Conservation (phyloP, 345 rosid genomes). For the Schrenkiella parvula region DNA sequence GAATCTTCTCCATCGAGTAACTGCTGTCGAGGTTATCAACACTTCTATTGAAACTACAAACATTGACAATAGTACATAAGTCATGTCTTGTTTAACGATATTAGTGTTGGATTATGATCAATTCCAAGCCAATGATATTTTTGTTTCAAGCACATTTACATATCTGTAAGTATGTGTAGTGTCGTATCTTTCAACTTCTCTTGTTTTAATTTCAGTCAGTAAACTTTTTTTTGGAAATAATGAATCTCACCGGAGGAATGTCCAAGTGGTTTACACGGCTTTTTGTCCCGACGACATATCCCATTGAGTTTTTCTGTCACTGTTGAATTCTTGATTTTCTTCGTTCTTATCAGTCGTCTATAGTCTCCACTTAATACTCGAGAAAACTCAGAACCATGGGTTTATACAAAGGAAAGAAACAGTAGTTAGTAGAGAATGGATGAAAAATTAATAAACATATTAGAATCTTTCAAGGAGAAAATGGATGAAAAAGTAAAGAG, state of each 20-base stretch:
- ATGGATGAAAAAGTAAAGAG: neutral
- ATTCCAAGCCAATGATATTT: neutral
- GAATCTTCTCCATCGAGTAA: constrained; percentile 59
- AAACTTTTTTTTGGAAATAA: constrained; percentile 7
- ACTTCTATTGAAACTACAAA: constrained; percentile 48
- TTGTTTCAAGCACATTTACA: constrained; percentile 1
- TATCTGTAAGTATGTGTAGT: neutral
- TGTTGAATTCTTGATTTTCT: constrained; percentile 5
- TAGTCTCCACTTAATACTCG: constrained; percentile 12
- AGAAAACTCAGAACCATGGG: constrained; percentile 23
- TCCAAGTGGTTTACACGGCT: constrained; percentile 6
- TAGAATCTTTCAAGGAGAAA: constrained; percentile 8
- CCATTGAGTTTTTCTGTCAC: constrained; percentile 14
- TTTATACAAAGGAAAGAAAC: constrained; percentile 14
- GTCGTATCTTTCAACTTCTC: neutral
- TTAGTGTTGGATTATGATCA: neutral
- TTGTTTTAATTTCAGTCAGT: neutral
- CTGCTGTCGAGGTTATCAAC: constrained; percentile 40
- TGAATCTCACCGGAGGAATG: constrained; percentile 20
- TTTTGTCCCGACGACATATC: neutral
- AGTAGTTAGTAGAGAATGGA: constrained; percentile 15
- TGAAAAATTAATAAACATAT: neutral
- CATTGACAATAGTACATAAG: constrained; percentile 34
- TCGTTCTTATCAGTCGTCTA: constrained; percentile 16
- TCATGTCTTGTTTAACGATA: constrained; percentile 5